Evolutionary conservation across 805 yeast genomes (phyloP), one percentile per base, ranked within the genome.

Genomic region (Middelhovenomyces tepae): DNA sequence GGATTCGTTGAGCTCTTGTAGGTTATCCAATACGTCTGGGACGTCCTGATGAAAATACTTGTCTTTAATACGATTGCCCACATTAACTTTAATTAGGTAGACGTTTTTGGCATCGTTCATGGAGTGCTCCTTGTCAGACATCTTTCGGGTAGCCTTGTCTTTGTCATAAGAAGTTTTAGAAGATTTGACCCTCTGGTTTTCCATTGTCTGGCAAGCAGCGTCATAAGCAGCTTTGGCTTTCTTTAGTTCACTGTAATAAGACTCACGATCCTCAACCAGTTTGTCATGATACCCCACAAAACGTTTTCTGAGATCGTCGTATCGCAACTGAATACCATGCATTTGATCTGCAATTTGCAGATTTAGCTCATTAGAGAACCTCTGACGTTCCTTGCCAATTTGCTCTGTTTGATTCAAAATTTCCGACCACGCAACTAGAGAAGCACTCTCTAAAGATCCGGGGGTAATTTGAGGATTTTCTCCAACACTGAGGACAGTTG

Each of bases 391-490:
- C 34, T 67, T 71, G 22, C 94, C 78, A 23, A 82, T 71, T 16
- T 68, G 61, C 56, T 87, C 96, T 1, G 95, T 83, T 50, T 84
- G 91, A 3, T 80, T 68, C 38, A 89, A 67, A 5, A 87, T 71
- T 43, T 85, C 94, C 28, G 73, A 84, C 98, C 98, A 89, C 1
- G 94, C 73, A 8, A 83, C 94, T 41, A 87, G 60, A 10, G 82
- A 67, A 0, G 95, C 94, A 43, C 82, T 70, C 52, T 91, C 97
- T 31, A 89, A 63, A 0, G 96, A 85, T 0, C 99, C 98, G 0
- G 98, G 97, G 0, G 99, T 91, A 27, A 83, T 71, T 26, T 75
- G 70, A 0, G 99, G 98, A 11, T 72, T 71, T 39, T 84, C 94
- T 16, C 99, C 99, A 2, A 91, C 98, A 27, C 87, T 74, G 18